Evolutionary conservation across 345 rosid species (phyloP).

Genomic region (Lumnitzera racemosa): DNA sequence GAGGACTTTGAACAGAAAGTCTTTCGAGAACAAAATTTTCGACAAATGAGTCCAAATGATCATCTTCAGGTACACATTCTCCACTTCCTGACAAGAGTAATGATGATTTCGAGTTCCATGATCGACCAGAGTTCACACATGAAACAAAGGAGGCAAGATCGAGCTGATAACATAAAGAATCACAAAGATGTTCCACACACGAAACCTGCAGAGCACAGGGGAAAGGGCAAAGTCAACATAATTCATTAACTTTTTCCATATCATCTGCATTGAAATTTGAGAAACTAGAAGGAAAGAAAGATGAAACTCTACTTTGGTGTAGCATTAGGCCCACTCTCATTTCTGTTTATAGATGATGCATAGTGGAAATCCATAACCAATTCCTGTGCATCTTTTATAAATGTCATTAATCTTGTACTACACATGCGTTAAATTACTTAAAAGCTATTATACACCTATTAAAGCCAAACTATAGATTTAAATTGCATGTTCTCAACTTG

Average conservation of each 20-base stretch:
- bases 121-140: conserved; percentile 72
- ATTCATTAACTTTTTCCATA: no score
- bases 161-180: conserved; percentile 75
- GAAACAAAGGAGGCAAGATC: conserved; percentile 88
- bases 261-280: no score
- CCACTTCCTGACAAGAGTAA: conserved; percentile 53
- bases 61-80: conserved; percentile 38
- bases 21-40: conserved; percentile 94
- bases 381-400: no score
- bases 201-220: conserved; percentile 46
- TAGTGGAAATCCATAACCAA: no score
- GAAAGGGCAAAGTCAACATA: not conserved
- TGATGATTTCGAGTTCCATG: conserved; percentile 72
- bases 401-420: no score
- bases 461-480: no score
- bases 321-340: no score
- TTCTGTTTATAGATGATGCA: no score
- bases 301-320: no score
- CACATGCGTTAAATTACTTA: no score
- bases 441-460: no score
- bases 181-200: conserved; percentile 78
- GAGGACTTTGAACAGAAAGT: conserved; percentile 90
- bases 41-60: conserved; percentile 64
- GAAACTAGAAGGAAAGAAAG: not conserved
- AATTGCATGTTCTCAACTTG: no score